These are phyloP conservation scores for Corinectria fuckeliana DNA, from an alignment of 2,329 filamentous ascomycete species.

Conservation along the genomic window DNA sequence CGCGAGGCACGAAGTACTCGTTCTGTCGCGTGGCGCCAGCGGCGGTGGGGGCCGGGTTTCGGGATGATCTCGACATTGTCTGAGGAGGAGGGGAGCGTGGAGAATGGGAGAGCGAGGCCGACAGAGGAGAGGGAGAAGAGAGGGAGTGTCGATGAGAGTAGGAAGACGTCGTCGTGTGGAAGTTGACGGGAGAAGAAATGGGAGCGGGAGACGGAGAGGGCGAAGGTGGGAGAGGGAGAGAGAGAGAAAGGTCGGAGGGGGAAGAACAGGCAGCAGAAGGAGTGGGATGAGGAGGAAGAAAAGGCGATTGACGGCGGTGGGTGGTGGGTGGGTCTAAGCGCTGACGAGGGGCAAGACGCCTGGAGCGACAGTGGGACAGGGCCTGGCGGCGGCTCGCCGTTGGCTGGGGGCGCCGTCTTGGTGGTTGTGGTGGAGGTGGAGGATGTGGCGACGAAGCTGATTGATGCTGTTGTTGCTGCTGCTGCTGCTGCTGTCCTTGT, in stretches of 20 bases:
- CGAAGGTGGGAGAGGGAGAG: conserved; percentile 23
- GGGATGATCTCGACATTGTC: conserved; percentile 50
- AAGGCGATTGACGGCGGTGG: conserved; percentile 39
- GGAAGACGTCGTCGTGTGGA: conserved; percentile 17
- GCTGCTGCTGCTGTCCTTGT: conserved; percentile 17
- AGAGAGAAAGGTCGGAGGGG: conserved; percentile 29
- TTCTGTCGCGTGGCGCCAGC: conserved; percentile 64
- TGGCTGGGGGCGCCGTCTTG: conserved; percentile 34
- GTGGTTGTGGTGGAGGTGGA: conserved; percentile 28
- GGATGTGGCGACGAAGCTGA: conserved; percentile 27
- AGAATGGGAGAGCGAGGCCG: conserved; percentile 25
- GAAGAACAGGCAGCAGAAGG: conserved; percentile 33
- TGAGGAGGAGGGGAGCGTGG: conserved; percentile 28
- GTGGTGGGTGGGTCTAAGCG: conserved; percentile 35
- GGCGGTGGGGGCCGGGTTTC: conserved; percentile 45
- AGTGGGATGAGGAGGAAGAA: conserved; percentile 42
- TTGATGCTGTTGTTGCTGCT: conserved; percentile 8
- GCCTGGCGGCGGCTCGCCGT: conserved; percentile 34
- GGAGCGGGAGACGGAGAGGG: conserved; percentile 27
- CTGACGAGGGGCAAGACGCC: conserved; percentile 35
- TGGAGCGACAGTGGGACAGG: conserved; percentile 37
- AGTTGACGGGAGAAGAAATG: conserved; percentile 23
- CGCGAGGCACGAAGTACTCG: conserved; percentile 81
- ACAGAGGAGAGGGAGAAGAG: conserved; percentile 28
- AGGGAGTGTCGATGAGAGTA: conserved; percentile 26